Evolutionary conservation across 352 stramenopile species (phyloP).

Genomic region (Phytopythium litorale): DNA sequence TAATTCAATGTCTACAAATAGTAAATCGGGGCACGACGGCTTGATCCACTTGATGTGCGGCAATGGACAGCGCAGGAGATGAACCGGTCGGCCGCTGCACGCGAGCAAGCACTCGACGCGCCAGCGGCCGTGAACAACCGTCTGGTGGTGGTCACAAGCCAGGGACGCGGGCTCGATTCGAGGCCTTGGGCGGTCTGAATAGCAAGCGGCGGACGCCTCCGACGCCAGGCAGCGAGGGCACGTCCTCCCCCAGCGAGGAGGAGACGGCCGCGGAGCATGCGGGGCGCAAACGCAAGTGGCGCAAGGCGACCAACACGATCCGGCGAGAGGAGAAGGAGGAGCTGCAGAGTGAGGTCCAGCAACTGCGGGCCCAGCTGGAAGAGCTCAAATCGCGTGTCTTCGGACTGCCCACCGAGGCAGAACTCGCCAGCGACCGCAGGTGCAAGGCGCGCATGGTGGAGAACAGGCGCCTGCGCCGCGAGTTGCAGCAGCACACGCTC

Average conservation of each 20-base stretch:
- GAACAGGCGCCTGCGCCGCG: not conserved
- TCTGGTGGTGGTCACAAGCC: not conserved
- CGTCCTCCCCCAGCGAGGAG: not conserved
- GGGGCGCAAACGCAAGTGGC: constrained; percentile 12
- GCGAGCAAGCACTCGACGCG: not conserved
- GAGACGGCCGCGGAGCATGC: not conserved
- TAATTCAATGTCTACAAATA: not conserved
- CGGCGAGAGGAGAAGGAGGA: constrained; percentile 20
- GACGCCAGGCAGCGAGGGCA: not conserved
- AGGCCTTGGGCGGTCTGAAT: not conserved
- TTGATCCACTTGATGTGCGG: not conserved
- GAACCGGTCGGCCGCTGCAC: not conserved
- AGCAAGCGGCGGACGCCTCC: not conserved
- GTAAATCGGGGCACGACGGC: not conserved
- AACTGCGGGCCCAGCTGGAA: constrained; percentile 17
- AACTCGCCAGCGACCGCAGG: constrained; percentile 1
- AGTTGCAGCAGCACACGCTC: constrained; percentile 10
- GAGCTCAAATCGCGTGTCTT: constrained; percentile 13
- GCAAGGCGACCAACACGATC: constrained; percentile 26
- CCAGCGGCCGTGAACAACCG: not conserved
- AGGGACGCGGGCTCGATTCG: too few relatives aligned
- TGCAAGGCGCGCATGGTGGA: constrained; percentile 3
- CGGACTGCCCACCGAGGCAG: not conserved
- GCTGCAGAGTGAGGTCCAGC: constrained; percentile 13
- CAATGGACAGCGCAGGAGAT: not conserved